These are phyloP conservation scores for Leccinellum rugosiceps DNA, from an alignment of 768 basidiomycete genomes.

Conservation along the genomic window DNA sequence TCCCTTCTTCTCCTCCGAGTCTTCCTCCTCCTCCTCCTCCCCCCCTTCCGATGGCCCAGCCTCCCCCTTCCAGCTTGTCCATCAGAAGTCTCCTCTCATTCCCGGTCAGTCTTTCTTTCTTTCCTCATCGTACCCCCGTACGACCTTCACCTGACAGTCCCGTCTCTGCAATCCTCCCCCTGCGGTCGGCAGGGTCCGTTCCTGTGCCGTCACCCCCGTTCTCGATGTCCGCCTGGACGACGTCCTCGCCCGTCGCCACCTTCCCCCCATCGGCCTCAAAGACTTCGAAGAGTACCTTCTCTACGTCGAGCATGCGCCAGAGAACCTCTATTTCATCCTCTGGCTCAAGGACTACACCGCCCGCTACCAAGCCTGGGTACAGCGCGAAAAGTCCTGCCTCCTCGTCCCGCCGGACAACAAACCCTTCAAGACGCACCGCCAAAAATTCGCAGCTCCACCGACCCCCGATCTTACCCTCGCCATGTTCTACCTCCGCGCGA, in stretches of 20 bases:
- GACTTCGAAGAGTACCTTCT: slow-evolving; percentile 80
- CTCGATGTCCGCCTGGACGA: slow-evolving; percentile 70
- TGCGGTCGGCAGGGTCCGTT: slow-evolving; percentile 64
- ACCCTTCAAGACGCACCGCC: slow-evolving; percentile 33
- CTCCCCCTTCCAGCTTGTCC: slow-evolving; percentile 32
- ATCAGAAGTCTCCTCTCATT: slow-evolving; percentile 35
- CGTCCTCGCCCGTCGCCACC: slow-evolving; percentile 69
- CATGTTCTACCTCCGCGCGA: slow-evolving; percentile 76
- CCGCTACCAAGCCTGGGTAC: slow-evolving; percentile 42
- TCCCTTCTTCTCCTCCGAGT: background rate
- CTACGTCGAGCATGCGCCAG: slow-evolving; percentile 71
- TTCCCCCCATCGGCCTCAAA: slow-evolving; percentile 75
- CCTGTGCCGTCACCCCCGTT: slow-evolving; percentile 64
- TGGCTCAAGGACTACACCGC: slow-evolving; percentile 75
- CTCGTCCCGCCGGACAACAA: slow-evolving; percentile 41
- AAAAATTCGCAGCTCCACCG: slow-evolving; percentile 30
- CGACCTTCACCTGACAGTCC: slow-evolving; percentile 16
- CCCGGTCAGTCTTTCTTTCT: slow-evolving; percentile 30
- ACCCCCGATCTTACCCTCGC: slow-evolving; percentile 53
- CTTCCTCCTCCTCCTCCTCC: background rate
- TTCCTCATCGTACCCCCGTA: background rate
- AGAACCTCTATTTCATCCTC: slow-evolving; percentile 83
- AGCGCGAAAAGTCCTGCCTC: slow-evolving; percentile 26
- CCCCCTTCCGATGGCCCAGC: slow-evolving; percentile 22
- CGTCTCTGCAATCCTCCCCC: slow-evolving; percentile 70